Percentiles rank a stretch among this genome's conserved stretches.
These are phyloP conservation scores for Wallacemonas rigidus DNA, from an alignment of 208 protist species.

Conservation along the genomic window DNA sequence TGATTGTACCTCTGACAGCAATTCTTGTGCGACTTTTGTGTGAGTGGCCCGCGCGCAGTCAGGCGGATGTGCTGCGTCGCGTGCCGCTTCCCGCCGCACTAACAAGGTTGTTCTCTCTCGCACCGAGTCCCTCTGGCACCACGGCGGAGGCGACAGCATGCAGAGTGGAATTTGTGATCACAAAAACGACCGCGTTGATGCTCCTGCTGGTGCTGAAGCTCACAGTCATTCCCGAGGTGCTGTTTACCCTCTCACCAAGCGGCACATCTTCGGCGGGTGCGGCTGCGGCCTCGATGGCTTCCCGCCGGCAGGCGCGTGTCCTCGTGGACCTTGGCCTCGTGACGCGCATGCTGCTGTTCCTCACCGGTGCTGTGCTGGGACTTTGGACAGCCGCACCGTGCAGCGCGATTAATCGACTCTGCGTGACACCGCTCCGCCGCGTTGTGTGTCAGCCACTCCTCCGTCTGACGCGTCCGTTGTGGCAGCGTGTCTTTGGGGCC, in stretches of 20 bases:
- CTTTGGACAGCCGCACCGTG: conserved; percentile 27
- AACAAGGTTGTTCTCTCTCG: conserved; percentile 20
- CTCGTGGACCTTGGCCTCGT: conserved; percentile 53
- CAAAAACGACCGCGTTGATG: conserved; percentile 12
- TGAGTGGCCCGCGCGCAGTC: conserved; percentile 46
- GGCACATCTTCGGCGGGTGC: background rate
- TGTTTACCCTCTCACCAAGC: conserved; percentile 20
- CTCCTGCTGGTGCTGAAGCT: conserved; percentile 55
- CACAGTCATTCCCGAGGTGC: conserved; percentile 34
- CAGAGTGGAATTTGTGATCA: background rate
- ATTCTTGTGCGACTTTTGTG: conserved; percentile 40
- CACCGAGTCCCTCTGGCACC: too few relatives aligned
- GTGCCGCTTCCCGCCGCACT: background rate
- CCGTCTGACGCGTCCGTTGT: conserved; percentile 38
- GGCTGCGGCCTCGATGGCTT: conserved; percentile 7
- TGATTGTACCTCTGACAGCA: conserved; percentile 51
- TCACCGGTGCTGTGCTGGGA: conserved; percentile 54
- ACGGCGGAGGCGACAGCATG: too few relatives aligned
- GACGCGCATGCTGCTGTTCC: conserved; percentile 44
- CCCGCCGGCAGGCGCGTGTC: conserved; percentile 41
- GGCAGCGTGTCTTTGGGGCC: conserved; percentile 7
- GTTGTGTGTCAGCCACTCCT: conserved; percentile 48
- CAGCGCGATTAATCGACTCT: background rate
- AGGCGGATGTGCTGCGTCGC: conserved; percentile 12
- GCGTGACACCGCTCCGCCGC: conserved; percentile 20